Base-by-base conservation (phyloP, 306 rosid species). In the Datisca glomerata region DNA sequence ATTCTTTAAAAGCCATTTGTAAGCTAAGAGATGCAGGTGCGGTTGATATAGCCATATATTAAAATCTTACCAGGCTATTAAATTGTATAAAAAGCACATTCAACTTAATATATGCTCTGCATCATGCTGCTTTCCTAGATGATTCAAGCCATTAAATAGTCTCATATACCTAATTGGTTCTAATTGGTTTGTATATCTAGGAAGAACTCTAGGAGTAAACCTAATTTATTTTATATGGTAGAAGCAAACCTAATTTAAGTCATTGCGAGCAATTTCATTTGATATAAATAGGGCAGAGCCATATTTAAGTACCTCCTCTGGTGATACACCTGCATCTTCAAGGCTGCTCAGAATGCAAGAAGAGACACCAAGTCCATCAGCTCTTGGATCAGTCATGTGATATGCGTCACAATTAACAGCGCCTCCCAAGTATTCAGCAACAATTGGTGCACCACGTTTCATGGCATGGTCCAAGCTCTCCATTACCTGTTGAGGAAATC, bases 301-400 rank as follows among this genome's bases (percentile, higher is more conserved):
- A 6, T 15, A 2, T 49, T 38, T 33, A 22, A 52, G 17, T 65
- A 91, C 98, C 96, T 91, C 98, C 66, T 84, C 98, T 25, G 86
- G 96, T 4, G 98, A 91, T 41, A 91, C 96, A 29, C 98, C 98
- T 22, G 98, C 82, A 78, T 91, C 96, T 69, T 80, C 92, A 57
- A 91, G 98, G 56, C 81, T 73, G 69, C 85, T 78, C 71, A 69
- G 61, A 43, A 91, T 91, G 76, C 98, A 91, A 21, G 98, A 53
- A 40, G 98, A 91, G 31, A 91, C 98, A 56, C 98, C 96, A 43
- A 91, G 92, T 33, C 98, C 98, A 59, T 91, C 98, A 16, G 85
- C 74, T 76, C 98, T 80, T 24, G 98, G 98, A 60, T 91, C 98
- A 43, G 98, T 84, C 96, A 91, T 91, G 59, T 91, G 98, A 64